Evolutionary conservation across 2,329 filamentous ascomycete genomes (phyloP).

Genomic region (Sarocladium oryzae): DNA sequence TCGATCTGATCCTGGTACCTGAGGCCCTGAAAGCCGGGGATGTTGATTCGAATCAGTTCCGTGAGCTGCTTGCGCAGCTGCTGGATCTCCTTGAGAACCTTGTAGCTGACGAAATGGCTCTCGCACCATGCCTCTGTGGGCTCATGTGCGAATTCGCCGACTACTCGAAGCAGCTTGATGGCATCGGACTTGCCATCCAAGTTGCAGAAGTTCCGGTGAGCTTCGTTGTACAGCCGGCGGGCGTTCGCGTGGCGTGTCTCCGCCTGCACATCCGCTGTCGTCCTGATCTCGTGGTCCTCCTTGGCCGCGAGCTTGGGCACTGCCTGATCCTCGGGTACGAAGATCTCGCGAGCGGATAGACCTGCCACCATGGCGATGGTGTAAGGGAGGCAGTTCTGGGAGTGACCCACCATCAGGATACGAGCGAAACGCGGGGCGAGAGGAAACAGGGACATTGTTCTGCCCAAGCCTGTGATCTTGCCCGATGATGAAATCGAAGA

Average conservation of each 20-base stretch:
- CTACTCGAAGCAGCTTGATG: conserved; percentile 81
- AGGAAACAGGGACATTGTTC: conserved; percentile 81
- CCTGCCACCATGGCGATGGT: conserved; percentile 84
- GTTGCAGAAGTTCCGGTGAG: conserved; percentile 71
- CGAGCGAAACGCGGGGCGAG: conserved; percentile 85
- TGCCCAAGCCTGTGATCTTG: conserved; percentile 71
- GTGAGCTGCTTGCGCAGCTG: conserved; percentile 80
- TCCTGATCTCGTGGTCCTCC: conserved; percentile 43
- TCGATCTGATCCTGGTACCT: conserved; percentile 50
- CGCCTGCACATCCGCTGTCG: conserved; percentile 62
- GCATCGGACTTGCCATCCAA: conserved; percentile 81
- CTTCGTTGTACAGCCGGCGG: conserved; percentile 56
- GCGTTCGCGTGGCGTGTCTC: conserved; percentile 63
- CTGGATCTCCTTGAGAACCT: conserved; percentile 78
- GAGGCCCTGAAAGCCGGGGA: conserved; percentile 56
- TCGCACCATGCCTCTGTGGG: conserved; percentile 69
- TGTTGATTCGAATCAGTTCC: conserved; percentile 69
- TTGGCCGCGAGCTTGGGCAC: conserved; percentile 50
- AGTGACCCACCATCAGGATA: conserved; percentile 82
- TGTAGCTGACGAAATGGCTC: conserved; percentile 77
- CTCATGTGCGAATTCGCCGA: conserved; percentile 79
- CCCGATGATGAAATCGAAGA: conserved; percentile 69
- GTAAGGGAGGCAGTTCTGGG: conserved; percentile 75
- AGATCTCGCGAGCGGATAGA: conserved; percentile 81
- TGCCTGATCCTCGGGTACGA: conserved; percentile 74